These are phyloP conservation scores for Larix sibirica DNA, from an alignment of 83 land plant species.

Conservation along the genomic window DNA sequence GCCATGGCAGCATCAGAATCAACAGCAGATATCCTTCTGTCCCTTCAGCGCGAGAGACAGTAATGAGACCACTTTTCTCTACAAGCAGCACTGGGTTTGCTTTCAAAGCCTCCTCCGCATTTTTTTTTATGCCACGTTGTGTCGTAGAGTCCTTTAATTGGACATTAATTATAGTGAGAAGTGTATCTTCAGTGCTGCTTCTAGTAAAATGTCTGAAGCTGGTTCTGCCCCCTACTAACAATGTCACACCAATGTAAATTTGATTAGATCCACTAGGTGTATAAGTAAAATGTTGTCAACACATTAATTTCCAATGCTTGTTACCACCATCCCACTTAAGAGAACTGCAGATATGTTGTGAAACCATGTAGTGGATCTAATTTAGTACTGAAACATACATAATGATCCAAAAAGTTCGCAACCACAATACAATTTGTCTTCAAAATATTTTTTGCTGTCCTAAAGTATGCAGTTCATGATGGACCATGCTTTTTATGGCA, in stretches of 20 bases:
- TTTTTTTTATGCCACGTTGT: neutral
- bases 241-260: conserved; percentile 2
- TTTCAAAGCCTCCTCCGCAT: neutral
- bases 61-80: neutral
- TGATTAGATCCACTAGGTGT: neutral
- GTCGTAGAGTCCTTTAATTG: conserved; percentile 1
- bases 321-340: neutral
- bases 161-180: neutral
- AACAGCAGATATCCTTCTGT: conserved; percentile 35
- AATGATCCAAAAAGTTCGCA: no score
- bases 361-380: no score
- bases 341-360: no score
- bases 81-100: conserved; percentile 2
- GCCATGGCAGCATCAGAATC: conserved; percentile 36
- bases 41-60: conserved; percentile 36
- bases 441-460: no score
- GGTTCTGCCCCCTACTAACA: neutral
- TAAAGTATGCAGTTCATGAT: no score
- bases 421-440: no score
- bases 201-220: neutral
- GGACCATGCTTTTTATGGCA: no score
- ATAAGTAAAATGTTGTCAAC: neutral
- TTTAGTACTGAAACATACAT: no score
- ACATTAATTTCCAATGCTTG: conserved; percentile 12
- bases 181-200: neutral